phyloP scores from a whole-genome alignment of 83 land plant species.

The Thuja plicata region DNA sequence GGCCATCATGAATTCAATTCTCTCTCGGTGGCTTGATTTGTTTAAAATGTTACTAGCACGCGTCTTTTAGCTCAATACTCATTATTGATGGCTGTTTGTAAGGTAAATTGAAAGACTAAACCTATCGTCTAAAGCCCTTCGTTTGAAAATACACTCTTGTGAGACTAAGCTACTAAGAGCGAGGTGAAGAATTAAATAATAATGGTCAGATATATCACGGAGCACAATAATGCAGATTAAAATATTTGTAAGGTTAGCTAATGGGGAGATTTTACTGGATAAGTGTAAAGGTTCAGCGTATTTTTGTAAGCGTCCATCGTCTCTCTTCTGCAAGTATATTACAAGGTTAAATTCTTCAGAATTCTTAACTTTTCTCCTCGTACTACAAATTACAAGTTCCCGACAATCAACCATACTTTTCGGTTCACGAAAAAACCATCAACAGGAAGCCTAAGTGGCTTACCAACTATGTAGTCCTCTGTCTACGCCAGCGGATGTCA shows the following conservation, averaged over 20 bases:
- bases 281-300: no score
- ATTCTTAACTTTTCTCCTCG: background rate
- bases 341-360: background rate
- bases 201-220: background rate
- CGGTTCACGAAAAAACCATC: background rate
- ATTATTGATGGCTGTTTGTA: background rate
- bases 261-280: no score
- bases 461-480: constrained; percentile 24
- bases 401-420: background rate
- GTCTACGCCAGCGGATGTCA: constrained; percentile 36
- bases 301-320: no score
- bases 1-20: background rate
- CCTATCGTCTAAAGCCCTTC: no score
- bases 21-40: background rate
- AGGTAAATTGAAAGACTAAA: background rate
- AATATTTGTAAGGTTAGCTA: background rate
- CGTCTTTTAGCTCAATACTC: background rate
- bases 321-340: no score
- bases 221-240: background rate
- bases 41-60: background rate
- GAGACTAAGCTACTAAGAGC: no score
- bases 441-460: background rate
- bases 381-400: background rate
- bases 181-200: no score
- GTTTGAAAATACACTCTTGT: no score